Evolutionary conservation across 2,329 filamentous ascomycete species (phyloP).

Genomic region (Fusarium sp.): DNA sequence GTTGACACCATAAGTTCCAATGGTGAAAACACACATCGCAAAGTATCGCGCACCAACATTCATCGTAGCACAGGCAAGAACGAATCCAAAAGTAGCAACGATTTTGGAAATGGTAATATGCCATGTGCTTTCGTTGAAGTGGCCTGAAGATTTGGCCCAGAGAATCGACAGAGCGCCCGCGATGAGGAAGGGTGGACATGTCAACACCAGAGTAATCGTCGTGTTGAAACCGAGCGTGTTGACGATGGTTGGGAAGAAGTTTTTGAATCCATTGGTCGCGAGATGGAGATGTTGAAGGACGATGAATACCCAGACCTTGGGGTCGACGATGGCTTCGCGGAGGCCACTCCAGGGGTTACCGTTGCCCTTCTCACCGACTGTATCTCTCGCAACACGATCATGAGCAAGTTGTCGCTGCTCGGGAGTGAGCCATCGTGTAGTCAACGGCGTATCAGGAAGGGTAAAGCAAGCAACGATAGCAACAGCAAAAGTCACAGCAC

Average conservation of each 20-base stretch:
- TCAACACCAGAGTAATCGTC: conserved; percentile 61
- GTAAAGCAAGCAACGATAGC: conserved; percentile 50
- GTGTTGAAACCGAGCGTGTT: conserved; percentile 59
- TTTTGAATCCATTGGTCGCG: conserved; percentile 48
- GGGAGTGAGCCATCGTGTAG: conserved; percentile 52
- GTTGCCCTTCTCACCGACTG: conserved; percentile 33
- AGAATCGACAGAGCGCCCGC: conserved; percentile 47
- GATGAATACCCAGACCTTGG: conserved; percentile 45
- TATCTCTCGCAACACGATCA: conserved; percentile 50
- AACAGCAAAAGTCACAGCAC: conserved; percentile 41
- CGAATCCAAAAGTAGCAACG: conserved; percentile 50
- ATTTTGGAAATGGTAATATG: conserved; percentile 49
- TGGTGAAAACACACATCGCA: conserved; percentile 54
- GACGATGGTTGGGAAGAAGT: conserved; percentile 53
- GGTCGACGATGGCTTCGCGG: conserved; percentile 34
- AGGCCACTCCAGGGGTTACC: conserved; percentile 23
- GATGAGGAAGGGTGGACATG: conserved; percentile 61
- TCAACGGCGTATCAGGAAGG: conserved; percentile 53
- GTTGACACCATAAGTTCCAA: conserved; percentile 53
- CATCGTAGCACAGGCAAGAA: conserved; percentile 43
- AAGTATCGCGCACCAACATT: conserved; percentile 40
- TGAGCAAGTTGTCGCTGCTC: conserved; percentile 57
- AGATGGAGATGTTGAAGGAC: conserved; percentile 31
- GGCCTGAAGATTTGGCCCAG: conserved; percentile 38
- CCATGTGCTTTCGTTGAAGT: conserved; percentile 38